Base-by-base conservation (phyloP, 441 rosid species). In the Biscutella auriculata region DNA sequence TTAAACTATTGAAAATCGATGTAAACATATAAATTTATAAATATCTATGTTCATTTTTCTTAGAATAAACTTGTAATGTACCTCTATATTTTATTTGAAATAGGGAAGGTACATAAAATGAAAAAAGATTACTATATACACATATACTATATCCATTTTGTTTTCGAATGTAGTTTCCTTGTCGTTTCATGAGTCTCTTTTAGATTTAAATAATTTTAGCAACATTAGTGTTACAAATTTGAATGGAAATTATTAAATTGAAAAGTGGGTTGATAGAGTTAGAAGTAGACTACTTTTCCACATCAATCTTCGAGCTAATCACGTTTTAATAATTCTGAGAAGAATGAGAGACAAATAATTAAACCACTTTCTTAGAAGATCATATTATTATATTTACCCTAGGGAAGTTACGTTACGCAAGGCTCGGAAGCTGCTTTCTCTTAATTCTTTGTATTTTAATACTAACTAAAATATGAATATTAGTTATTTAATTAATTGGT, bases 241-340 rank as follows among this genome's bases (percentile, higher is more conserved):
- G 41, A 60, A 51, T 54, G 34, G 36, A 26, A 59, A 67, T 46
- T 60, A 60, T 67, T 67, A 19, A 57, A 44, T 53, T 37, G 66
- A 53, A 66, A 60, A 46, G 66, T 60, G 45, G 21, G 51, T 19
- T 26, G 30, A 33, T 60, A 19, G 23, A 19, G 32, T 51, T 66
- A 66, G 57, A 61, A 5, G 27, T 47, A 44, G 28, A 19, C 33
- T 30, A 21, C 55, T 34, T 59, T 58, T 52, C 43, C 55, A 58
- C 42, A 40, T 58, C 34, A 51, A 53, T 36, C 34, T 11, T 59
- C 60, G 66, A 53, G 66, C 54, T 67, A 60, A 53, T 67, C 62
- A 53, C 57, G 57, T 30, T 52, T 16, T n/a, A 33, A 53, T 53
- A 53, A 53, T 53, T 9, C 39, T 8, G 57, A 11, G 8, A 35